Evolutionary conservation across 352 stramenopile species (phyloP).

Genomic region (Pythium grandisporangium): DNA sequence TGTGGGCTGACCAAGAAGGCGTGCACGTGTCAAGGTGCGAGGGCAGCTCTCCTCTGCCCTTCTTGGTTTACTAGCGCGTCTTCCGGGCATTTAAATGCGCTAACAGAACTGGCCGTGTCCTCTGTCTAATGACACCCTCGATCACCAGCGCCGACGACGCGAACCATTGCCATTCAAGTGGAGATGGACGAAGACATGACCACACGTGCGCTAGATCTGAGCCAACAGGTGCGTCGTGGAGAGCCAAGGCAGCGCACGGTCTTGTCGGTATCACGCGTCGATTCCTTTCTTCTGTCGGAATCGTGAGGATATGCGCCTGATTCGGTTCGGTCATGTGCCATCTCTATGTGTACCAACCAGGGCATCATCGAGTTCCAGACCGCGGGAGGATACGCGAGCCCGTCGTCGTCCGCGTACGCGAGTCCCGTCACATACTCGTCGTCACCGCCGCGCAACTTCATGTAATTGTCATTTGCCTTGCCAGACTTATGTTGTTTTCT

Average conservation of each 20-base stretch:
- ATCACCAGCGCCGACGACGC: constrained; percentile 45
- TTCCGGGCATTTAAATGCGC: too few relatives aligned
- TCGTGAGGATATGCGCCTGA: too few relatives aligned
- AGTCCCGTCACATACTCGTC: constrained; percentile 11
- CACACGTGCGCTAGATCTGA: constrained; percentile 60
- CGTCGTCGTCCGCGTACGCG: constrained; percentile 17
- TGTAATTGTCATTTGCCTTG: not conserved
- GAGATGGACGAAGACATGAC: constrained; percentile 83
- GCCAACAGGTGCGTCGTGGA: constrained; percentile 34
- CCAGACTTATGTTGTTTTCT: too few relatives aligned
- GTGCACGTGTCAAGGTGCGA: constrained; percentile 58
- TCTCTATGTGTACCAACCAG: too few relatives aligned
- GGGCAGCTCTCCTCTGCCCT: too few relatives aligned
- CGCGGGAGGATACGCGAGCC: constrained; percentile 24
- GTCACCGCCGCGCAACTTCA: constrained; percentile 9
- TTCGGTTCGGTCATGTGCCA: too few relatives aligned
- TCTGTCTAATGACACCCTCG: too few relatives aligned
- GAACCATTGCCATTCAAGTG: constrained; percentile 61
- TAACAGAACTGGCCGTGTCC: not conserved
- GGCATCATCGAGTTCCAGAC: constrained; percentile 60
- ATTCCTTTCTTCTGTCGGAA: too few relatives aligned
- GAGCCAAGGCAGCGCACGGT: too few relatives aligned
- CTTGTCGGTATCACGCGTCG: too few relatives aligned
- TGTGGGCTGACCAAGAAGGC: constrained; percentile 72
- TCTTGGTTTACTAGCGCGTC: too few relatives aligned